A percentile compares a stretch with the other conserved stretches of the same genome.
Evolutionary conservation across 2,329 filamentous ascomycete genomes (phyloP).

Genomic region (Nemania sp.): DNA sequence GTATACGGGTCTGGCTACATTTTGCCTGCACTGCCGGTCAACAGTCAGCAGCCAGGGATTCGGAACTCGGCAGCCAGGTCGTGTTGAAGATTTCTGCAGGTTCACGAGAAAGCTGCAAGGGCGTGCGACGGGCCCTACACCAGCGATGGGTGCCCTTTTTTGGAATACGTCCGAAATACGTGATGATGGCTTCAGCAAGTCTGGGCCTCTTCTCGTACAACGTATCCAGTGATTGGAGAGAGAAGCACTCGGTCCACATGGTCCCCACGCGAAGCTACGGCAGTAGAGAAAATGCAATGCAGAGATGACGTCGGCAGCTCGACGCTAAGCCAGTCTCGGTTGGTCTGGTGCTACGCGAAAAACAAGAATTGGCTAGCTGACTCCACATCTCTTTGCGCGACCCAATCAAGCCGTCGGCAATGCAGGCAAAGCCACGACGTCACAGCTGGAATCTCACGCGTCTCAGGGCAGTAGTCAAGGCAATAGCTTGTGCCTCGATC

Average conservation of each 20-base stretch:
- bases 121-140: no score
- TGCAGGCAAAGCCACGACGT: conserved; percentile 34
- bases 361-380: conserved; percentile 15
- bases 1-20: neutral
- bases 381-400: conserved; percentile 5
- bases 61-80: conserved; percentile 17
- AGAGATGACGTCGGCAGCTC: conserved; percentile 32
- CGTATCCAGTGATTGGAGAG: no score
- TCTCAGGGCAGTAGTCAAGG: no score
- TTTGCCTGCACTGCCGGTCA: neutral
- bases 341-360: conserved; percentile 11
- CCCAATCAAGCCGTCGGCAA: conserved; percentile 9
- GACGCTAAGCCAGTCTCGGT: conserved; percentile 8
- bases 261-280: no score
- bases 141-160: no score
- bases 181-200: no score
- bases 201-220: no score
- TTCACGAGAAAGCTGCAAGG: no score
- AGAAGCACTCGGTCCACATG: no score
- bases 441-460: conserved; percentile 30
- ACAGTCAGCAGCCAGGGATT: neutral
- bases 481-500: neutral
- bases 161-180: no score
- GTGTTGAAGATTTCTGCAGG: neutral
- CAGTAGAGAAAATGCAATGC: conserved; percentile 18